Evolutionary conservation across 495 filamentous ascomycete species (phyloP), one percentile per base, ranked within the genome.

Genomic region (Letharia lupina): DNA sequence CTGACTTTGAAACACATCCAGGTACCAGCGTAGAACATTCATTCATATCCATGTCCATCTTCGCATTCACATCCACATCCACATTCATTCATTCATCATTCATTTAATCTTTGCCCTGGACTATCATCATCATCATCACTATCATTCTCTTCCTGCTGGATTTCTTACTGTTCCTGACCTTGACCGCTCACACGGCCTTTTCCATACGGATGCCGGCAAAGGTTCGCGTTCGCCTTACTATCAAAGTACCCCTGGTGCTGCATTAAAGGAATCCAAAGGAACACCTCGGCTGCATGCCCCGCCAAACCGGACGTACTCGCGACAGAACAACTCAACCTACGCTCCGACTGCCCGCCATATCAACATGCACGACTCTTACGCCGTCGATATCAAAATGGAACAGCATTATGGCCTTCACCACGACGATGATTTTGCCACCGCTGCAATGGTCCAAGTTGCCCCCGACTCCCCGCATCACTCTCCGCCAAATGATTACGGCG

Each of bases 401-500:
- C 74, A 75, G 52, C 70, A 75, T 23, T 71, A 74, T 56, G 56
- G 56, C 50, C 59, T 62, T 37, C 66, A 67, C 44, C 71, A 73
- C 31, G 64, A 68, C 20, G 74, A 73, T 63, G 69, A 76, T 62
- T 75, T 75, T 67, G 67, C 68, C 58, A 62, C 62, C 54, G 48
- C 59, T 23, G 62, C 70, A 42, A 62, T 70, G 13, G 70, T 75
- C 20, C 33, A 60, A 35, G 69, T 72, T 42, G 68, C 65, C 60
- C 62, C 70, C 35, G 66, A 70, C 35, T 71, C 71, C 18, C 69
- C 69, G 15, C 69, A 69, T 42, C 64, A 68, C 33, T 78, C 80
- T 42, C 78, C 80, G 5, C 73, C 72, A 28, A 74, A 81, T 58
- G 78, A 81, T 50, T 82, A 77, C 70, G 67, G 68, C 63, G 74